Evolutionary conservation across 2,329 filamentous ascomycete species (phyloP).

Genomic region (Intubia oerlemansii): DNA sequence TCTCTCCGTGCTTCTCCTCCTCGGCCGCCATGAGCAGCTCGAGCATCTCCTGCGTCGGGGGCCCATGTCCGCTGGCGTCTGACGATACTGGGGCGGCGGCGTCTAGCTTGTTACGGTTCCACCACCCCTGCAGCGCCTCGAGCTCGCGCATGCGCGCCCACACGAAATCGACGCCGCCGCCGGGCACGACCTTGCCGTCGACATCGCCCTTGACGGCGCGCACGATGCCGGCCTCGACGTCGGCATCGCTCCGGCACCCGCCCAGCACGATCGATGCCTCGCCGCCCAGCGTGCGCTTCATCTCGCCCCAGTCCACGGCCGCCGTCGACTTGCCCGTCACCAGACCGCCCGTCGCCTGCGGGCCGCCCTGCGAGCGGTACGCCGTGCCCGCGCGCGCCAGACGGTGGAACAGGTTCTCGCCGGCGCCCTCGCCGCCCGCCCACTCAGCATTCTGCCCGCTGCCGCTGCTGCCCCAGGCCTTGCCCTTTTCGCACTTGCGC

Average conservation of each 20-base stretch:
- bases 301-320: conserved; percentile 79
- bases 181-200: conserved; percentile 33
- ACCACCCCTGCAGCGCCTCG: conserved; percentile 44
- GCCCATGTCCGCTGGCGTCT: conserved; percentile 12
- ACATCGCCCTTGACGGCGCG: conserved; percentile 37
- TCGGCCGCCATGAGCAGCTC: conserved; percentile 4
- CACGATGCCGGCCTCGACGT: conserved; percentile 31
- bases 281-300: conserved; percentile 33
- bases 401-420: conserved; percentile 78
- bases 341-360: conserved; percentile 31
- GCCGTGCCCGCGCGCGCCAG: conserved; percentile 41
- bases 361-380: conserved; percentile 39
- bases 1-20: conserved; percentile 1
- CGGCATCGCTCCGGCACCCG: conserved; percentile 34
- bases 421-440: conserved; percentile 39
- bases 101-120: conserved; percentile 31
- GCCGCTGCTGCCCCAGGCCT: conserved; percentile 47
- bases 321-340: conserved; percentile 43
- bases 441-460: conserved; percentile 3
- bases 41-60: conserved; percentile 11
- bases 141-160: conserved; percentile 46
- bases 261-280: conserved; percentile 32
- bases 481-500: conserved; percentile 87
- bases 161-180: conserved; percentile 42
- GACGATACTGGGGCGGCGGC: conserved; percentile 11